Conservation (phyloP, 495 filamentous ascomycete species). For the Bryoglossum gracile region DNA sequence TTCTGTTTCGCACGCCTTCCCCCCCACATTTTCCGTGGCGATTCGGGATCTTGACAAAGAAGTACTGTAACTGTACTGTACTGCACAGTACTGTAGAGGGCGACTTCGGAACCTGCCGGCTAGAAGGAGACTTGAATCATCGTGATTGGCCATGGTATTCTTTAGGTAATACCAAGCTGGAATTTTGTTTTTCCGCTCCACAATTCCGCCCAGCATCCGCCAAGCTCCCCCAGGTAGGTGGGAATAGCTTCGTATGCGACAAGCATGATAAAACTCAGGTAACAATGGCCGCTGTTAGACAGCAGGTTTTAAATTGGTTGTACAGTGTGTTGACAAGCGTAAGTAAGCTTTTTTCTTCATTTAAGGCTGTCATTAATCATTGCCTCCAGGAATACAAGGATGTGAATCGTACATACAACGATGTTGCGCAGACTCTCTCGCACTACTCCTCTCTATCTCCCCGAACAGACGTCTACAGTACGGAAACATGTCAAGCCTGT, state of each 20-base stretch:
- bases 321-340: conserved; percentile 84
- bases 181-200: no score
- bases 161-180: conserved; percentile 1
- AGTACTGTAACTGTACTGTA: no score
- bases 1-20: not conserved
- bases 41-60: no score
- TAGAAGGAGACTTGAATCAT: no score
- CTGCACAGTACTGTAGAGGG: no score
- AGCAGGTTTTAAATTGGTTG: conserved; percentile 89
- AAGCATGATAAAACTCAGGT: conserved; percentile 11
- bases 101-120: conserved; percentile 14
- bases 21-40: conserved; percentile 4
- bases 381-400: conserved; percentile 76
- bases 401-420: conserved; percentile 84
- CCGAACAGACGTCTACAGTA: conserved; percentile 96
- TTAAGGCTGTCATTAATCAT: conserved; percentile 5
- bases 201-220: no score
- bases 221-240: no score
- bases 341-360: conserved; percentile 21
- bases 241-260: conserved; percentile 7
- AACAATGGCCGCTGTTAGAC: conserved; percentile 68
- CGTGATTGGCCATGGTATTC: no score
- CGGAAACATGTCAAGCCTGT: not conserved
- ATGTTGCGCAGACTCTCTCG: conserved; percentile 75
- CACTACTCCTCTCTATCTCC: conserved; percentile 79